Evolutionary conservation across 495 filamentous ascomycete species (phyloP), one percentile per base, ranked within the genome.

Genomic region (Halenospora varia): DNA sequence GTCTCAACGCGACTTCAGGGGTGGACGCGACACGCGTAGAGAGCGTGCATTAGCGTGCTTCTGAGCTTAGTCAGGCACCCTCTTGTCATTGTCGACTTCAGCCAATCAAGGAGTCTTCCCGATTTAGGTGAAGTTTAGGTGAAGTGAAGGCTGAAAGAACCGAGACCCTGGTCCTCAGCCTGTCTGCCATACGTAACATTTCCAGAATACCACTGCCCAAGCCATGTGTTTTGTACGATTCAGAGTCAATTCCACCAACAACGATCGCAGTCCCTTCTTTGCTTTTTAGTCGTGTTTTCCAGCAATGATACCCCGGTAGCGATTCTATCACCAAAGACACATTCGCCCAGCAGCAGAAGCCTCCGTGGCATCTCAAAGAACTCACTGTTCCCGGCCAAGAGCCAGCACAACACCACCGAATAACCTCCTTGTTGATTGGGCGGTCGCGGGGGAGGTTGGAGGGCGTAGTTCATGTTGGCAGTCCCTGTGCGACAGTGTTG

Each of bases 251-350:
- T 25, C 42, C 15, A 11, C 35, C 10, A 51, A 20, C 44, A 22
- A 19, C 22, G 24, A 50, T 24, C 24, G 8, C 47, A 22, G 15
- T 22, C 20, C 47, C 8, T 3, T n/a, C 20, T 11, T 22, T 41
- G 10, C 13, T 35, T 35, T 13, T 6, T 6, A 35, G 29, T 13
- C 29, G 29, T 35, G 29, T 42, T 41, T 3, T 15, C 48, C 56
- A 57, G 62, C 58, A 51, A 67, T 67, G 65, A 67, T 64, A 56
- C 60, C 59, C 51, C 56, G 60, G 54, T 67, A 61, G 53, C 55
- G 35, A 56, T 25, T 51, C 25, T 10, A 19, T 41, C 55, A 39
- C 39, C 51, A 20, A 47, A 42, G 22, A 47, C 23, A 19, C 47
- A 15, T 66, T 13, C 68, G 66, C 69, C 69, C 10, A 49, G 19